Base-by-base conservation (phyloP, 331 rosid genomes). In the Malus hybrid region DNA sequence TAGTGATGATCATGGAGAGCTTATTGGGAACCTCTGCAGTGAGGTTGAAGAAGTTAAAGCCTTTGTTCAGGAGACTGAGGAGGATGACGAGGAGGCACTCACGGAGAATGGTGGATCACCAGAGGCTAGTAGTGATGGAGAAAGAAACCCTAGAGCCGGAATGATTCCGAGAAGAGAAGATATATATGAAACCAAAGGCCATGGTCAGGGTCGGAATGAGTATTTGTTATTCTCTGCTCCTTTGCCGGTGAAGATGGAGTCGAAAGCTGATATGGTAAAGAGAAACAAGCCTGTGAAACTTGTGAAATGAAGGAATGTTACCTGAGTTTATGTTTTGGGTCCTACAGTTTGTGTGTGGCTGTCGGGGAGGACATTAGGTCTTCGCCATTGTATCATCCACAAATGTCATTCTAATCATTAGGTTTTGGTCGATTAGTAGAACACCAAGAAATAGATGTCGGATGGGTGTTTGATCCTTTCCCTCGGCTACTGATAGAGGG, bases 211-310 rank as follows among this genome's bases (percentile, higher is more conserved):
- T 11, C 66, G 15, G 36, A 81, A 77, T 66, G 90, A 72, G 36
- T 81, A 61, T 73, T 50, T 79, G 77, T 39, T 87, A 61, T 90
- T 89, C 80, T 83, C 97, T 7, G 85, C 98, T 60, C 98, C 99
- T 24, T 70, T 89, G 82, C 97, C 97, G 16, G 70, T 89, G 67
- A 88, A 85, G 79, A 95, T 95, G 99, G 99, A 90, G 82, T 78
- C 86, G 46, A 88, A 86, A 77, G 82, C 73, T 46, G 97, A 81
- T 32, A 75, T 66, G 75, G 50, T 73, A 73, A 87, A 77, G 75
- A 77, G 84, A 78, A 85, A 85, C 75, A 85, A 82, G 76, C 84
- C 84, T 50, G 81, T 84, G 80, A 84, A 84, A 80, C 79, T 88
- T 74, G 66, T 80, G 71, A 68, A 80, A 28, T 88, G 81, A 87